Percentiles rank a stretch among this genome's conserved stretches.
Evolutionary conservation across 2,329 filamentous ascomycete genomes (phyloP).

Genomic region (Fusarium illudens): DNA sequence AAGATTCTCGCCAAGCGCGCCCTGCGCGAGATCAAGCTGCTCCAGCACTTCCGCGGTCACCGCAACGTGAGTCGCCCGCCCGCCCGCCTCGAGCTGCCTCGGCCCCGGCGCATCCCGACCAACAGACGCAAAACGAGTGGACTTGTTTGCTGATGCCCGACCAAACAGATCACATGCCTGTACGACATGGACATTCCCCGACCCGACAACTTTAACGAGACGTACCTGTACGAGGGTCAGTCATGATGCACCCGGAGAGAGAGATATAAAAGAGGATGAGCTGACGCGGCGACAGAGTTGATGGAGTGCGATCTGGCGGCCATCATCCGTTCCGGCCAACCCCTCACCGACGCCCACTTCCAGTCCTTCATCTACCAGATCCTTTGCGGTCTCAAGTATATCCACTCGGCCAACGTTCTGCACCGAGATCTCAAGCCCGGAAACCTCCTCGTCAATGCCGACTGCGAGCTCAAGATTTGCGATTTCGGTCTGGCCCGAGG

Average conservation of each 20-base stretch:
- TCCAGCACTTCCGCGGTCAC: slow-evolving; percentile 95
- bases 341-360: slow-evolving; percentile 97
- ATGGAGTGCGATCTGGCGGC: slow-evolving; percentile 99
- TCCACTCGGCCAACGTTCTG: slow-evolving; percentile 97
- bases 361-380: slow-evolving; percentile 99
- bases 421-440: slow-evolving; percentile 97
- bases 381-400: slow-evolving; percentile 97
- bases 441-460: slow-evolving; percentile 96
- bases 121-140: neutral
- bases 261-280: slow-evolving; percentile 1
- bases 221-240: slow-evolving; percentile 96
- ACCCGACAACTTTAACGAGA: slow-evolving; percentile 98
- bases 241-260: slow-evolving; percentile 22
- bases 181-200: slow-evolving; percentile 99
- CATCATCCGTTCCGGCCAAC: slow-evolving; percentile 96
- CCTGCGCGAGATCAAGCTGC: slow-evolving; percentile 95
- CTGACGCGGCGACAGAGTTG: slow-evolving; percentile 70
- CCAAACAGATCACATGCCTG: slow-evolving; percentile 87
- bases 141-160: slow-evolving; percentile 29
- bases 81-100: neutral
- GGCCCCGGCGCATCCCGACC: neutral
- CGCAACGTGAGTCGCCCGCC: slow-evolving; percentile 71
- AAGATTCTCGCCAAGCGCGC: slow-evolving; percentile 99
- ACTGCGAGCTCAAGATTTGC: slow-evolving; percentile 99
- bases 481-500: slow-evolving; percentile 97